Conservation (phyloP, 2,329 filamentous ascomycete genomes). For the Ceratocystis cubensis region DNA sequence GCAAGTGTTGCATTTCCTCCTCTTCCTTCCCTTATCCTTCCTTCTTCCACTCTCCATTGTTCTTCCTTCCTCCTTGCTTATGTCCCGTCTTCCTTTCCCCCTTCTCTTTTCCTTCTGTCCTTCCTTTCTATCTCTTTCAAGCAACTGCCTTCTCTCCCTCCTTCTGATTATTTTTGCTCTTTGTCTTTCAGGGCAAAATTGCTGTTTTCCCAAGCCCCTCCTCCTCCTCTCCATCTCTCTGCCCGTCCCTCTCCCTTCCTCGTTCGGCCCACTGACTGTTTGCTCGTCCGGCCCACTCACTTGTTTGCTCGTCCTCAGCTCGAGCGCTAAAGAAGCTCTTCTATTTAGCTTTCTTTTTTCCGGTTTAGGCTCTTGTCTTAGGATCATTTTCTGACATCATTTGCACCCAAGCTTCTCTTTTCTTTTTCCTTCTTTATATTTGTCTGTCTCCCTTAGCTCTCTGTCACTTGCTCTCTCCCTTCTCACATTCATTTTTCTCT, state of each 20-base stretch:
- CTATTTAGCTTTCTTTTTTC: slow-evolving; percentile 5
- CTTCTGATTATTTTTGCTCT: background rate
- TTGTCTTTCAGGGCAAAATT: background rate
- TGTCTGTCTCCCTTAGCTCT: background rate
- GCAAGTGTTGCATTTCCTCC: background rate
- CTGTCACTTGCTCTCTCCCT: background rate
- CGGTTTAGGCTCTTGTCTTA: background rate
- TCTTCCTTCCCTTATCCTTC: background rate
- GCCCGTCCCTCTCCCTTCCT: background rate
- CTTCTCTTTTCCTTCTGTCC: background rate
- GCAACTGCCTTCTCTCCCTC: background rate
- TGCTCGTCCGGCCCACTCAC: background rate
- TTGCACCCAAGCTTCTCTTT: background rate
- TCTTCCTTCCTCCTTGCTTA: background rate
- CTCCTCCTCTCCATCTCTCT: background rate
- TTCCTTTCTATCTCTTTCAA: background rate
- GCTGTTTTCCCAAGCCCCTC: no score
- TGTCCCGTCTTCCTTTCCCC: background rate
- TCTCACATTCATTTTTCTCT: background rate
- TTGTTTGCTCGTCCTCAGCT: background rate
- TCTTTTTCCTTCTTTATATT: slow-evolving; percentile 1
- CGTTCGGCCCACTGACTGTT: background rate
- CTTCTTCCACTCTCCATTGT: background rate
- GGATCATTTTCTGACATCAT: background rate
- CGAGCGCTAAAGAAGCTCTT: background rate